Percentiles rank a stretch among this genome's conserved stretches.
These are phyloP conservation scores for Hemileia vastatrix DNA, from an alignment of 1,284 basidiomycete genomes.

Conservation along the genomic window DNA sequence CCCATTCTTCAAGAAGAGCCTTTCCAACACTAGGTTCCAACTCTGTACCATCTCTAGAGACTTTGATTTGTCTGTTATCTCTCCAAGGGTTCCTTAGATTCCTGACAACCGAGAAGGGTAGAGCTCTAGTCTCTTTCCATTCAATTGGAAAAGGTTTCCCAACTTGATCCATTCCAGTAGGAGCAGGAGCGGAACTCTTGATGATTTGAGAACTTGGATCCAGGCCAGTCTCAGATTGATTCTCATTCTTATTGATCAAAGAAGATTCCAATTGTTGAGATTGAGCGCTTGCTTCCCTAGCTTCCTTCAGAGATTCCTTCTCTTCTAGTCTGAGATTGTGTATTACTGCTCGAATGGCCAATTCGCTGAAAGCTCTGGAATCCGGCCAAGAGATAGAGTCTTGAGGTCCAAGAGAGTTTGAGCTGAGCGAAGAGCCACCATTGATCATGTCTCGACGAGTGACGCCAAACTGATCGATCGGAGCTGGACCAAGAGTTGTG, in stretches of 20 bases:
- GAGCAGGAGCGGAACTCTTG: conserved; percentile 13
- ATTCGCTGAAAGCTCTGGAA: conserved; percentile 28
- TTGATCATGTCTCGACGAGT: not conserved
- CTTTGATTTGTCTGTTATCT: conserved; percentile 74
- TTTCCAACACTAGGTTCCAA: conserved; percentile 71
- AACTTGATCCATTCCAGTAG: conserved; percentile 49
- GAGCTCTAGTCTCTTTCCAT: conserved; percentile 64
- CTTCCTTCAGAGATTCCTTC: no score
- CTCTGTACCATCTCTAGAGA: conserved; percentile 80
- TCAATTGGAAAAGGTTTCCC: conserved; percentile 70
- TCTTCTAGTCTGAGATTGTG: conserved; percentile 39
- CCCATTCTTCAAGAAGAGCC: conserved; percentile 67
- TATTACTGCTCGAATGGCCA: conserved; percentile 33
- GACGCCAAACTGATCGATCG: not conserved
- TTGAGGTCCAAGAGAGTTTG: conserved; percentile 24
- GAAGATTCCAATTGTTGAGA: conserved; percentile 39
- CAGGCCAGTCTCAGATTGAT: no score
- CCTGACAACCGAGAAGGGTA: conserved; percentile 68
- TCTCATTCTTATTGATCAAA: conserved; percentile 32
- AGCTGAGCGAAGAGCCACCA: not conserved
- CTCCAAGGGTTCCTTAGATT: conserved; percentile 88
- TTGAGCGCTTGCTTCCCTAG: conserved; percentile 2
- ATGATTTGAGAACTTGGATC: not conserved
- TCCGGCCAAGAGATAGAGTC: conserved; percentile 33
- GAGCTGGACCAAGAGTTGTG: not conserved